Base-by-base conservation (phyloP, 2,329 filamentous ascomycete genomes). In the Cordyceps javanica region DNA sequence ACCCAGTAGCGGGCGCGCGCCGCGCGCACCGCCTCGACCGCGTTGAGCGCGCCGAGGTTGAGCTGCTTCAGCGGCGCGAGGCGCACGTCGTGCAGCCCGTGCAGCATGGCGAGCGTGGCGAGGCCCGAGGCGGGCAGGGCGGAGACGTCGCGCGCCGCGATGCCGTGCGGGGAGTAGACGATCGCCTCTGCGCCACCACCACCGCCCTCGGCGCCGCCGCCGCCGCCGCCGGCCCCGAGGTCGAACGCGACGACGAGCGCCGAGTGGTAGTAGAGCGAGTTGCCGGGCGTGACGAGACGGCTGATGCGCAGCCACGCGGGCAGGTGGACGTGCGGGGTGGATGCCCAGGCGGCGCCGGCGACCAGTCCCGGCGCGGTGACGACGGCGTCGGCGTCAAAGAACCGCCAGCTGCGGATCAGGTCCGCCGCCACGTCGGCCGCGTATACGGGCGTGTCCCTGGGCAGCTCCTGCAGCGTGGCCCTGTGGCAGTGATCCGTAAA, bases 401-500 rank as follows among this genome's bases (percentile, higher is more conserved):
- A 80, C 9, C 71, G 68, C 82, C 83, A 88, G 3, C 75, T 75
- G 2, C 72, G 68, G 38, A 88, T 81, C 21, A 85, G 70, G 13
- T 72, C 72, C 0, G 79, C 81, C 0, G 85, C 85, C 68, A 83
- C 78, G 63, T 78, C 75, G 2, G 81, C 79, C 13, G 84, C 84
- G 59, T 87, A 80, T 0, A 88, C 74, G 0, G 84, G 82, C 4
- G 84, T 80, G 44, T 74, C 67, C 1, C 63, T 62, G 6, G 80
- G 72, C 3, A 88, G 68, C 62, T 86, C 77, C 44, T 78, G 67
- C 26, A 88, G 70, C 14, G 85, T 88, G 3, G 79, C 75, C 60
- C 79, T 75, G 64, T 88, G 84, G 68, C 83, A 87, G 65, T 87
- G 86, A 64, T 88, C 85, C 1, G 85, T 87, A 62, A 88, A 88